Evolutionary conservation across 495 filamentous ascomycete species (phyloP).

Genomic region (Aspergillus cristatus): DNA sequence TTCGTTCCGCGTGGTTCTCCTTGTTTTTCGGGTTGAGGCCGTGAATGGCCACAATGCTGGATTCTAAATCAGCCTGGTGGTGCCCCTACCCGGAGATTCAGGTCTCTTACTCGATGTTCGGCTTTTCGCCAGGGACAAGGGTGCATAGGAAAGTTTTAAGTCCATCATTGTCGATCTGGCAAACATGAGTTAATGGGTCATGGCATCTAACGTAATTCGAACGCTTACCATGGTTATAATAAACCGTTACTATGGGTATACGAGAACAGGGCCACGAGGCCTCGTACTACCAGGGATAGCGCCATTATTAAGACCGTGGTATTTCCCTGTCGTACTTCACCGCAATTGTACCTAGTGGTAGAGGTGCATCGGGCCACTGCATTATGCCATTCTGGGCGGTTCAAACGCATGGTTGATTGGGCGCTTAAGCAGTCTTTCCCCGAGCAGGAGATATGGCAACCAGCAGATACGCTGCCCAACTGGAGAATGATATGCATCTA

Average conservation of each 20-base stretch:
- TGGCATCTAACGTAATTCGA: too few species aligned
- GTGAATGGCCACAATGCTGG: conserved; percentile 40
- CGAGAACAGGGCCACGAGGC: too few species aligned
- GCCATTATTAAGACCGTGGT: too few species aligned
- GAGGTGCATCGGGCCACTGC: too few species aligned
- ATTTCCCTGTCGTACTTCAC: too few species aligned
- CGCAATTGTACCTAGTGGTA: too few species aligned
- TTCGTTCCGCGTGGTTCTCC: conserved; percentile 17
- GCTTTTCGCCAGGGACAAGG: conserved; percentile 3
- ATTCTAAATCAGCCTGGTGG: background rate
- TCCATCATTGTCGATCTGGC: background rate
- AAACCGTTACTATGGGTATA: too few species aligned
- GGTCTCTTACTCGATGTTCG: conserved; percentile 6
- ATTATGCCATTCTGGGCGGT: background rate
- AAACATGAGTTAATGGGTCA: background rate
- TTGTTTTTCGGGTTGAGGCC: conserved; percentile 23
- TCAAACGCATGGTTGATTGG: background rate
- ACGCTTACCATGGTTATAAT: too few species aligned
- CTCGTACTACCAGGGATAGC: too few species aligned
- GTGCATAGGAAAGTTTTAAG: conserved; percentile 2
- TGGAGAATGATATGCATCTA: too few species aligned
- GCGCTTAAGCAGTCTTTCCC: background rate
- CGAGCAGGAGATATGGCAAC: too few species aligned
- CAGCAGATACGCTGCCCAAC: too few species aligned
- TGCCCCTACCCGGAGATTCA: background rate